Percentiles rank a stretch among this genome's conserved stretches.
These are phyloP conservation scores for Nissolia schottii DNA, from an alignment of 306 rosid genomes.

Conservation along the genomic window DNA sequence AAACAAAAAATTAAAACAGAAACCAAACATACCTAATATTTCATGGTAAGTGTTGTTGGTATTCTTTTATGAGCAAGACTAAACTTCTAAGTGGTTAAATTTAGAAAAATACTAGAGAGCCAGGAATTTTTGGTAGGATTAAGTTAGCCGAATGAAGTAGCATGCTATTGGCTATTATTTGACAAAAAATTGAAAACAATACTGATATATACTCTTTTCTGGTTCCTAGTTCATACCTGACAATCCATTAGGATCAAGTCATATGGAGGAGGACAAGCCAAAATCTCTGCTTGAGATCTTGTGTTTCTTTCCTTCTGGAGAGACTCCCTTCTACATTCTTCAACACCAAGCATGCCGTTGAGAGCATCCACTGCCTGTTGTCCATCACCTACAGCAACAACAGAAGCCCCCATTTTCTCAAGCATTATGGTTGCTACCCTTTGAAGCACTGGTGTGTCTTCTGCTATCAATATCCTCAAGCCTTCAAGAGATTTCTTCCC, in stretches of 20 bases:
- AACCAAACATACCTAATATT: too few relatives aligned
- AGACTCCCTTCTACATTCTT: conserved; percentile 44
- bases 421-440: conserved; percentile 98
- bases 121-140: too few relatives aligned
- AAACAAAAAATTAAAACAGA: too few relatives aligned
- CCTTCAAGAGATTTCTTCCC: conserved; percentile 78
- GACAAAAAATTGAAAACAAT: background rate
- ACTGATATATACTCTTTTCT: background rate
- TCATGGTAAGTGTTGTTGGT: background rate
- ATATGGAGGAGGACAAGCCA: conserved; percentile 38
- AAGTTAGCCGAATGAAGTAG: too few relatives aligned
- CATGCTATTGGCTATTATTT: too few relatives aligned
- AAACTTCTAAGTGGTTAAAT: background rate
- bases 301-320: conserved; percentile 36
- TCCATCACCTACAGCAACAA: conserved; percentile 86
- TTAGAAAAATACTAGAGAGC: too few relatives aligned
- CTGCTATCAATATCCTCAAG: conserved; percentile 78
- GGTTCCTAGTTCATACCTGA: conserved; percentile 62
- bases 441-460: conserved; percentile 93
- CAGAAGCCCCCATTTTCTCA: conserved; percentile 93
- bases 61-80: background rate
- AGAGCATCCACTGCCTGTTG: conserved; percentile 91
- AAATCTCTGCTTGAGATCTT: conserved; percentile 41
- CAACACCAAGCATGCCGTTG: conserved; percentile 37
- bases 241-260: conserved; percentile 98